A percentile compares a stretch with the other conserved stretches of the same genome.
Conservation (phyloP, 371 early-diverging fungal genomes). For the Rhizopus arrhizus region DNA sequence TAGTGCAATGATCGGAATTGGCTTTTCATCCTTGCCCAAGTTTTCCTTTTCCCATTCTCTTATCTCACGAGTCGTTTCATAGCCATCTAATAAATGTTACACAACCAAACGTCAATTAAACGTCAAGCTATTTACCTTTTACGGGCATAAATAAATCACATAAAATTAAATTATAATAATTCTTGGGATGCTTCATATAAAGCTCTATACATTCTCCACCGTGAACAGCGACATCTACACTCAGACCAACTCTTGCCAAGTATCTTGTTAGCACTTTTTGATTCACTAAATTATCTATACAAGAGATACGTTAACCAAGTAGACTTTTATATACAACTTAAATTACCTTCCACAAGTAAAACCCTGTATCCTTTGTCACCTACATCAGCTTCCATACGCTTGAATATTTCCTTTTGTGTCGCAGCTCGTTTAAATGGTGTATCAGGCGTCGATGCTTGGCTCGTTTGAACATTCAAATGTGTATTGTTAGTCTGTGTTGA, state of each 20-base stretch:
- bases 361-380: constrained; percentile 55
- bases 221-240: constrained; percentile 57
- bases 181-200: constrained; percentile 46
- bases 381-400: constrained; percentile 56
- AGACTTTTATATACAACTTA: neutral
- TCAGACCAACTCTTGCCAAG: constrained; percentile 52
- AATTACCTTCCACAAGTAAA: constrained; percentile 55
- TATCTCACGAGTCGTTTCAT: constrained; percentile 62
- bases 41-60: constrained; percentile 59
- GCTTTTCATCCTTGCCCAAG: constrained; percentile 31
- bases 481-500: constrained; percentile 1
- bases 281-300: constrained; percentile 59
- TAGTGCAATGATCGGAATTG: constrained; percentile 62
- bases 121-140: constrained; percentile 46
- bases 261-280: constrained; percentile 62
- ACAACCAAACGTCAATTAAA: constrained; percentile 1
- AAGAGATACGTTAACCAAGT: neutral
- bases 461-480: neutral
- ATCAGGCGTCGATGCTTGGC: constrained; percentile 35
- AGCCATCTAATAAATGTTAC: constrained; percentile 51
- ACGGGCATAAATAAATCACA: constrained; percentile 71
- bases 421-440: constrained; percentile 52
- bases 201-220: constrained; percentile 59
- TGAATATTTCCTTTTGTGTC: constrained; percentile 60
- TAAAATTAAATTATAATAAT: constrained; percentile 55